These are phyloP conservation scores for Cinnamomum micranthum DNA, from an alignment of 164 flowering plant genomes.

Conservation along the genomic window DNA sequence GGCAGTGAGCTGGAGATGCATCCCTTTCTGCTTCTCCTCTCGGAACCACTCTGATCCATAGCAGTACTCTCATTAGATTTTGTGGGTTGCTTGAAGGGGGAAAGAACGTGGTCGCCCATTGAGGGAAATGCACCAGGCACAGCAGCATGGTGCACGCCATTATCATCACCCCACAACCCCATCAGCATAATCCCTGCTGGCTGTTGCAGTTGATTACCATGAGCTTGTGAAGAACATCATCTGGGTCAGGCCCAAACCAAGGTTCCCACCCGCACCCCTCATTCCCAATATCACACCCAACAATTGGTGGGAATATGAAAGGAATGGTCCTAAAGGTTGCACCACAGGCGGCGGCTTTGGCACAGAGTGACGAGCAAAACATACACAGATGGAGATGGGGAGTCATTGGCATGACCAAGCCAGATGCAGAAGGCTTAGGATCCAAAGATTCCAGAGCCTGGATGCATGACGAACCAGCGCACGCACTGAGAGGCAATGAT, in stretches of 20 bases:
- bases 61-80: slow-evolving; percentile 18
- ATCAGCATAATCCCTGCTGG: no score
- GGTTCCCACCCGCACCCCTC: no score
- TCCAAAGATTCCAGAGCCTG: slow-evolving; percentile 62
- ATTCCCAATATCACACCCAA: no score
- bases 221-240: no score
- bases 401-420: slow-evolving; percentile 45
- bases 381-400: slow-evolving; percentile 45
- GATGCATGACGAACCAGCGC: slow-evolving; percentile 63
- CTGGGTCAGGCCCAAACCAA: no score
- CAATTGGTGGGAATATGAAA: no score
- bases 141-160: slow-evolving; percentile 57
- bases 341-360: slow-evolving; percentile 76
- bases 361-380: slow-evolving; percentile 62
- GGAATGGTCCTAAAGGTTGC: no score
- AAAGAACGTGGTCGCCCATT: slow-evolving; percentile 91
- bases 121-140: slow-evolving; percentile 57
- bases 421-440: slow-evolving; percentile 58
- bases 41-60: slow-evolving; percentile 34
- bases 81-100: slow-evolving; percentile 29
- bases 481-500: slow-evolving; percentile 45
- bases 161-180: no score
- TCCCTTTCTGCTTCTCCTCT: slow-evolving; percentile 27
- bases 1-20: slow-evolving; percentile 63
- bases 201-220: no score